Base-by-base conservation (phyloP, 306 rosid genomes). In the Parietaria judaica region DNA sequence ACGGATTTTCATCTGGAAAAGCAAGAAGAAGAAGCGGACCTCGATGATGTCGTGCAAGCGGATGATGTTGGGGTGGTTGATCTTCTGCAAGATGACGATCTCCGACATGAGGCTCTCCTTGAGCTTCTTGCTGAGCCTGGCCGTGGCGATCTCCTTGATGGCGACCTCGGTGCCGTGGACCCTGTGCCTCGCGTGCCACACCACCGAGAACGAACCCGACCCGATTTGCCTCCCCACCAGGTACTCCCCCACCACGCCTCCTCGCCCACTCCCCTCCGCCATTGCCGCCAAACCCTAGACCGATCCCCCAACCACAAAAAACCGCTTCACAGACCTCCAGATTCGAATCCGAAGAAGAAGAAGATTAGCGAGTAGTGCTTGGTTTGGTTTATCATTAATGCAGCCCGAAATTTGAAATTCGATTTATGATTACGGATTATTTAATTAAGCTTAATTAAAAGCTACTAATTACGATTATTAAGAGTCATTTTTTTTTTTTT, bases 111-210 rank as follows among this genome's bases (percentile, higher is more conserved):
- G 81, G 53, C 95, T 86, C 39, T 94, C 99, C 66, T 79, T 95
- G 83, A 94, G 68, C 80, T 94, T 94, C 77, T 86, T 82, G 68
- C 82, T 89, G 59, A 94, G 95, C 57, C 89, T 77, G 8, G 68
- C 68, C 69, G 79, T 94, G 38, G 82, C 84, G 70, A 94, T 94
- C 78, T 94, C 99, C 79, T 94, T 94, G 46, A 88, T 94, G 55
- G 99, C 99, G 57, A 94, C 99, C 75, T 94, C 99, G 9, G 97
- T 86, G 35, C 97, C 97, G 48, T 86, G 94, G 43, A 88, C 86
- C 34, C 83, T 74, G 79, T 94, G 97, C 69, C 95, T 73, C 52
- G 82, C 99, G 58, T 81, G 87, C 99, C 97, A 94, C 51, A 94
- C 99, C 68, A 83, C 94, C 62, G 99, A 94, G 81, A 94, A 94